These are phyloP conservation scores for Arachnomyces sp. DNA, from an alignment of 2,329 filamentous ascomycete genomes.

Conservation along the genomic window DNA sequence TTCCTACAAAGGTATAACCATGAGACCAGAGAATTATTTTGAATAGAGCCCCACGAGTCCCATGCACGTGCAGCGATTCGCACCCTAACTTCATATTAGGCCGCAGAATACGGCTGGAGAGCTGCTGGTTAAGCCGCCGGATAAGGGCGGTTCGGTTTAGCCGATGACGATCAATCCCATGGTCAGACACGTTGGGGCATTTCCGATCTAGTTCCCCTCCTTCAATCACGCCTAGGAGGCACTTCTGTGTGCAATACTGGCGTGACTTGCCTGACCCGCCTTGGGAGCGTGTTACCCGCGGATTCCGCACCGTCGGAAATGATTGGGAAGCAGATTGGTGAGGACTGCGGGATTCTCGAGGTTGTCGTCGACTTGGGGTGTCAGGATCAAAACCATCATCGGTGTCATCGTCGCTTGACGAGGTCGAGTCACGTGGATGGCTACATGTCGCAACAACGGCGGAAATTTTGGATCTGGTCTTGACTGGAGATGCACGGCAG, in stretches of 20 bases:
- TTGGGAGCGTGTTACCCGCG: slow-evolving; percentile 5
- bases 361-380: slow-evolving; percentile 10
- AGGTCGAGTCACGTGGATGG: slow-evolving; percentile 4
- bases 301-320: background rate
- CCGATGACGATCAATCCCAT: slow-evolving; percentile 20
- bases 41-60: slow-evolving; percentile 17
- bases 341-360: slow-evolving; percentile 8
- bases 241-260: slow-evolving; percentile 34
- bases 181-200: slow-evolving; percentile 33
- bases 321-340: slow-evolving; percentile 5
- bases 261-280: slow-evolving; percentile 8
- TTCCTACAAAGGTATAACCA: slow-evolving; percentile 16
- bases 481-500: slow-evolving; percentile 11
- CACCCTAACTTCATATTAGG: slow-evolving; percentile 9
- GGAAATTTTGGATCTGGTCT: slow-evolving; percentile 11
- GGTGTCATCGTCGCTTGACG: slow-evolving; percentile 7
- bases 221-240: slow-evolving; percentile 29
- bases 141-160: slow-evolving; percentile 9
- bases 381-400: slow-evolving; percentile 8
- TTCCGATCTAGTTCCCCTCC: slow-evolving; percentile 23
- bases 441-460: slow-evolving; percentile 5
- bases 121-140: slow-evolving; percentile 9
- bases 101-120: slow-evolving; percentile 2
- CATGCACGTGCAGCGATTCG: slow-evolving; percentile 14
- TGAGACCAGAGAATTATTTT: slow-evolving; percentile 14